Evolutionary conservation across 2,329 filamentous ascomycete species (phyloP).

Genomic region (Orbilia quercus): DNA sequence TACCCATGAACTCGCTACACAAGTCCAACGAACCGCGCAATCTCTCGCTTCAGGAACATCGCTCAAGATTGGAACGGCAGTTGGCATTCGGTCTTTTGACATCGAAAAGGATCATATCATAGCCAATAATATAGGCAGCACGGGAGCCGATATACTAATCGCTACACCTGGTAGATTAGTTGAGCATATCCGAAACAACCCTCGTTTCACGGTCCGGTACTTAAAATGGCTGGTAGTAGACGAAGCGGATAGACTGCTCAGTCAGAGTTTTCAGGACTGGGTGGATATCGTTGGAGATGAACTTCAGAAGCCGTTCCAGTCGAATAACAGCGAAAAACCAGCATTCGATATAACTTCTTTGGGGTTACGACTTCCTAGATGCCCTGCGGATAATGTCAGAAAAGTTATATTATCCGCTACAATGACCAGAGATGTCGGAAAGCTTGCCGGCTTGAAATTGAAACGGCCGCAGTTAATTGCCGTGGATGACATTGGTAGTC

Average conservation of each 20-base stretch:
- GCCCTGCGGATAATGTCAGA: constrained; percentile 68
- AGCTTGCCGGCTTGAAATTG: constrained; percentile 79
- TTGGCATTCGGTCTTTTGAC: constrained; percentile 80
- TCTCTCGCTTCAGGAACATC: constrained; percentile 77
- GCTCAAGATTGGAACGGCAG: constrained; percentile 81
- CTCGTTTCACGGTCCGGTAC: constrained; percentile 80
- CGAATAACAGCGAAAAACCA: constrained; percentile 64
- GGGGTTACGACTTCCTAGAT: constrained; percentile 15
- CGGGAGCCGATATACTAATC: constrained; percentile 82
- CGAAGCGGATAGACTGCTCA: constrained; percentile 90
- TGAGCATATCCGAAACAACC: constrained; percentile 86
- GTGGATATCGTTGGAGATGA: constrained; percentile 76
- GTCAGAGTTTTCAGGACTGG: constrained; percentile 95
- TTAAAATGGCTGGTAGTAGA: constrained; percentile 91
- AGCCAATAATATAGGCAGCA: constrained; percentile 65
- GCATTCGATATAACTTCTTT: constrained; percentile 59
- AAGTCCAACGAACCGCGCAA: constrained; percentile 82
- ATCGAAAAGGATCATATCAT: constrained; percentile 73
- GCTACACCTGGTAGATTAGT: constrained; percentile 92
- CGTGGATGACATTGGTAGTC: constrained; percentile 70
- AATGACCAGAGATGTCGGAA: constrained; percentile 85
- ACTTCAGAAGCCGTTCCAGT: constrained; percentile 68
- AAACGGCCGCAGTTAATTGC: constrained; percentile 79
- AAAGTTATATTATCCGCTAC: constrained; percentile 93
- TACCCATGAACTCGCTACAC: constrained; percentile 87